Percentiles rank a stretch among this genome's conserved stretches.
Evolutionary conservation across 2,329 filamentous ascomycete genomes (phyloP).

Genomic region (Byssochlamys sp.): DNA sequence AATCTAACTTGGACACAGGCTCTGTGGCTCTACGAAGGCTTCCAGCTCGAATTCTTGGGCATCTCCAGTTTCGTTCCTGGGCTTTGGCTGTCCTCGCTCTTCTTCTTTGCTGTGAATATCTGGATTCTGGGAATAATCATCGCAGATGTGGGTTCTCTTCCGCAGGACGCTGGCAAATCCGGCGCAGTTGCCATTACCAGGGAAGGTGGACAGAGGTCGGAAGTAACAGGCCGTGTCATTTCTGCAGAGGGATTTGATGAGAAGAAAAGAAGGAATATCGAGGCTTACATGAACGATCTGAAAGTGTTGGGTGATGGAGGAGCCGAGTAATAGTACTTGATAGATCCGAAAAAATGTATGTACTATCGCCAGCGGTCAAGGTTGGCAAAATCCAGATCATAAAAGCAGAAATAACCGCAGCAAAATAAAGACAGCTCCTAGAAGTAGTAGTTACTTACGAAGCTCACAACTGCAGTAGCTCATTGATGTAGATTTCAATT

Average conservation of each 20-base stretch:
- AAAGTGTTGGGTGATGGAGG: background rate
- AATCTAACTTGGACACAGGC: slow-evolving; percentile 31
- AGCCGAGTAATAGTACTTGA: background rate
- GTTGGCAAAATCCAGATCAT: background rate
- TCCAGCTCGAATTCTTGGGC: slow-evolving; percentile 68
- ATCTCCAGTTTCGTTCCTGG: slow-evolving; percentile 75
- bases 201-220: background rate
- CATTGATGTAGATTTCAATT: background rate
- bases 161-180: background rate
- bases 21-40: slow-evolving; percentile 67
- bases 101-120: slow-evolving; percentile 76
- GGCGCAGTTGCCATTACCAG: background rate
- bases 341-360: background rate
- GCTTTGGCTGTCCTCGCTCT: slow-evolving; percentile 63
- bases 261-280: background rate
- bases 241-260: background rate
- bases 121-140: slow-evolving; percentile 80
- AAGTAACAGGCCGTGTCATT: background rate
- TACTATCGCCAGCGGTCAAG: background rate
- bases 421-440: background rate
- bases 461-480: background rate
- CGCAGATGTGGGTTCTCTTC: slow-evolving; percentile 45
- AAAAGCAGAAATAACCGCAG: background rate
- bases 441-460: background rate
- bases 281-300: background rate